Base-by-base conservation (phyloP, 306 rosid species). In the Fragaria vesca region DNA sequence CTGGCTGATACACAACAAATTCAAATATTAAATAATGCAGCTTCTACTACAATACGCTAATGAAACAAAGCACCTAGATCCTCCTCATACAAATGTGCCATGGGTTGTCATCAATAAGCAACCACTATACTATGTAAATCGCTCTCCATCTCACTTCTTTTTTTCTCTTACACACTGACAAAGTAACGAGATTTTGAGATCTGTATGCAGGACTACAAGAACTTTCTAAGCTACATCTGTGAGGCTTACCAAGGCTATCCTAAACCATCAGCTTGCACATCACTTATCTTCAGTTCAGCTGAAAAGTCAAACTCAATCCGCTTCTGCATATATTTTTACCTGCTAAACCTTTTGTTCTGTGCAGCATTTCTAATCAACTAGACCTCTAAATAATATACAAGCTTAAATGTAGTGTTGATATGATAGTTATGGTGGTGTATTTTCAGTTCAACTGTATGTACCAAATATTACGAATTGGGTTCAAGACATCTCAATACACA, bases 81-180 rank as follows among this genome's bases (percentile, higher is more conserved):
- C 91, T 42, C 78, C 42, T 62, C 75, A 10, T 81, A 62, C 60
- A 73, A 80, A 75, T 76, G 62, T 85, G 45, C 93, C 91, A 66
- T 87, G 93, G 93, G 83, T 89, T 75, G 72, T 85, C 47, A 88
- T 85, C 75, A 85, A 85, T 81, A 76, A 80, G 58, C 72, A 76
- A 55, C 88, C 93, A 32, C 71, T 89, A 30, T 75, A 58, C 78
- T 30, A 82, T 47, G 93, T 87, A 43, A 75, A 81, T 62, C 38
- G 47, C n/a, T 11, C 78, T 17, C 6, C 43, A 9, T 61, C 28
- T 69, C 51, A 24, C 54, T 52, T 0, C 2, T 36, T 38, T 0
- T 9, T 10, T 43, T 51, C 8, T 47, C 68, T 0, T 10, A 13
- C 42, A 62, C 8, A 13, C 17, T 4, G 8, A 71, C 3, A 20